Percentiles rank a stretch among this genome's conserved stretches.
Evolutionary conservation across 148 eudicot genomes (phyloP).

Genomic region (Vaccinium myrtillus): DNA sequence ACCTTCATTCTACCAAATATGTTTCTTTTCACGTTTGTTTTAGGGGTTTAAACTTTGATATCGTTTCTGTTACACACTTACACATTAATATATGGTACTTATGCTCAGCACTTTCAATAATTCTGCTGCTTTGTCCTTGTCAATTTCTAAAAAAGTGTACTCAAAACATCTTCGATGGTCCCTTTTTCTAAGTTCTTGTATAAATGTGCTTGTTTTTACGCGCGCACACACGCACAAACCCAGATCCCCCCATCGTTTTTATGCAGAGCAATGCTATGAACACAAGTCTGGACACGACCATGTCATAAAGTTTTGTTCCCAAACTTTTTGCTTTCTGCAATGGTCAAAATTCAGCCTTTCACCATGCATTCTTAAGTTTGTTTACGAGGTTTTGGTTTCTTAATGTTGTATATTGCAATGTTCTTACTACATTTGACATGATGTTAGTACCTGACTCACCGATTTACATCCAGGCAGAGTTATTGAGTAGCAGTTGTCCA

Average conservation of each 20-base stretch:
- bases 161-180: background rate
- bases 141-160: background rate
- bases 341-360: background rate
- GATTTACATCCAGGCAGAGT: conserved; percentile 8
- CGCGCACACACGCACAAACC: no score
- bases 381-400: no score
- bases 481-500: conserved; percentile 15
- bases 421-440: background rate
- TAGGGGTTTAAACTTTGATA: background rate
- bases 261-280: no score
- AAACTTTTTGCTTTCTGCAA: no score
- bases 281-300: no score
- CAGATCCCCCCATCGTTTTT: no score
- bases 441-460: background rate
- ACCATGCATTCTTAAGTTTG: background rate
- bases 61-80: background rate
- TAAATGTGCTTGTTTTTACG: no score
- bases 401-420: no score
- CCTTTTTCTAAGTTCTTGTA: background rate
- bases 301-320: no score
- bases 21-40: background rate
- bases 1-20: background rate
- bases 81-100: background rate
- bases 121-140: background rate
- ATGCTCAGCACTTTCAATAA: background rate